Conservation (phyloP, 495 filamentous ascomycete genomes). For the Pyrenula aspistea region DNA sequence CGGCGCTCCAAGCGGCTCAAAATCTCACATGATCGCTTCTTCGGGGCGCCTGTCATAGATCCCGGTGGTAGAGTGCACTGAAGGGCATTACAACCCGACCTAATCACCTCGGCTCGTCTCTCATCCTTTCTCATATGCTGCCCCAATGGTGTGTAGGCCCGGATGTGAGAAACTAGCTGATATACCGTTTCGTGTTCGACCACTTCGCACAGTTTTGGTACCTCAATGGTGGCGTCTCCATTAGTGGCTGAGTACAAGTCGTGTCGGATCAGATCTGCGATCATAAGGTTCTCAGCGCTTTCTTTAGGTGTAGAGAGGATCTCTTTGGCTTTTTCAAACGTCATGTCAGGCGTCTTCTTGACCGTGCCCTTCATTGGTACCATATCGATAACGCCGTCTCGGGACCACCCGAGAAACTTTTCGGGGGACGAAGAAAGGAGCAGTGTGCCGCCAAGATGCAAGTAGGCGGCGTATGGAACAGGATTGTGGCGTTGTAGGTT, state of each 20-base stretch:
- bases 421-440: conserved; percentile 83
- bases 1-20: conserved; percentile 54
- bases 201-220: conserved; percentile 60
- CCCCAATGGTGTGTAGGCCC: conserved; percentile 33
- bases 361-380: conserved; percentile 94
- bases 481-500: conserved; percentile 62
- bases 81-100: conserved; percentile 61
- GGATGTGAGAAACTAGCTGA: conserved; percentile 80
- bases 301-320: conserved; percentile 75
- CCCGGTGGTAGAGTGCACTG: conserved; percentile 73
- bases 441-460: conserved; percentile 56
- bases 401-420: conserved; percentile 69
- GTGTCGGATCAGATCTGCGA: conserved; percentile 86
- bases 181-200: conserved; percentile 86
- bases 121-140: conserved; percentile 25
- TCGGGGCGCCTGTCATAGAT: conserved; percentile 91
- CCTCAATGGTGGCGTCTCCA: conserved; percentile 48
- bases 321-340: conserved; percentile 50
- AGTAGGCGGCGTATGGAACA: conserved; percentile 75
- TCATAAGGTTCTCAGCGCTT: conserved; percentile 95
- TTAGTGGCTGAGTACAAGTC: conserved; percentile 77
- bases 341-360: conserved; percentile 52
- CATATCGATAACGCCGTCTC: conserved; percentile 32
- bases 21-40: conserved; percentile 79
- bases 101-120: background rate